Percentiles rank a stretch among this genome's conserved stretches.
These are phyloP conservation scores for Trichoderma atrobrunneum DNA, from an alignment of 2,329 filamentous ascomycete genomes.

Conservation along the genomic window DNA sequence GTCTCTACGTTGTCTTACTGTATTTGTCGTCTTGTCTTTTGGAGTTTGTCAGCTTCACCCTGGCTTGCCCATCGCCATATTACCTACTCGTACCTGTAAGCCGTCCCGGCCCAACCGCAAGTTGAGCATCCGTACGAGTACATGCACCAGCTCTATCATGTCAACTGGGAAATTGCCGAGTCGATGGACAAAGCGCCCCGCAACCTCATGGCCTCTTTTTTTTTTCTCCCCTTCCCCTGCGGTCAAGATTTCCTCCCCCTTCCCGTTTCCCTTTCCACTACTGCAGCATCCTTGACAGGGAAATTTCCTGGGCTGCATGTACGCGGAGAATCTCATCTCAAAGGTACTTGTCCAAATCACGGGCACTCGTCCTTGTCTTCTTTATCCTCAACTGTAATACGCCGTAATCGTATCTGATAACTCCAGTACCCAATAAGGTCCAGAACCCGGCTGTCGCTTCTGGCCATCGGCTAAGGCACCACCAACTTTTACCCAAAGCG, in stretches of 20 bases:
- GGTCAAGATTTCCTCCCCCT: neutral
- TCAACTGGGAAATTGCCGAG: neutral
- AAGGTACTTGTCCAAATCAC: neutral
- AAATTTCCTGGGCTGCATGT: neutral
- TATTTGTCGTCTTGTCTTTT: neutral
- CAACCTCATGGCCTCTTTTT: neutral
- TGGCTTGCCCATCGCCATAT: neutral
- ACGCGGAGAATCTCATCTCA: neutral
- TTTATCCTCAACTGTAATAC: neutral
- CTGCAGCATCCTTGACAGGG: neutral
- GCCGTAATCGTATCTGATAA: neutral
- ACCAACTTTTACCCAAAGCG: neutral
- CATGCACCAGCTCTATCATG: neutral
- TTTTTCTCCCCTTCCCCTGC: neutral
- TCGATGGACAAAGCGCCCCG: neutral
- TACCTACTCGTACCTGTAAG: neutral
- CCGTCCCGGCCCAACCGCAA: neutral
- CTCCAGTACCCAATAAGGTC: neutral
- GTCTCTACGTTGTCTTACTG: neutral
- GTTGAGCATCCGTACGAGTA: neutral
- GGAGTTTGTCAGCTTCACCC: neutral
- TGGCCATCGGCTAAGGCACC: neutral
- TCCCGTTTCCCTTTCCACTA: neutral
- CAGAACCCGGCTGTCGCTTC: neutral
- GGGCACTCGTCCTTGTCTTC: neutral